Evolutionary conservation across 495 filamentous ascomycete species (phyloP).

Genomic region (Xylaria telfairii): DNA sequence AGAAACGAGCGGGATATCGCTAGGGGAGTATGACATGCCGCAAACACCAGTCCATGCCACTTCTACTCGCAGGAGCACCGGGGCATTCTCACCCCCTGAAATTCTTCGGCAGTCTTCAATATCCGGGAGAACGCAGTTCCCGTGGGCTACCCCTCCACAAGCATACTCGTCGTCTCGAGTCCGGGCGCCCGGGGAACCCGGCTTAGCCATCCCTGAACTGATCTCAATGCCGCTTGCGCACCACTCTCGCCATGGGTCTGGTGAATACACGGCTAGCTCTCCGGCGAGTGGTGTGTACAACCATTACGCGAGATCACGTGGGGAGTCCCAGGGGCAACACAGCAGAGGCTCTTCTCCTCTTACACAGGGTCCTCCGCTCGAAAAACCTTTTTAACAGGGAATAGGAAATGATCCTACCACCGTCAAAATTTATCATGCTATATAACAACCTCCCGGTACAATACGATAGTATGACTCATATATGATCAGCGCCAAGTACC

Average conservation of each 20-base stretch:
- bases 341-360: conserved; percentile 13
- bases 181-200: background rate
- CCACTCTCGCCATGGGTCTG: background rate
- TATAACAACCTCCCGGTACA: background rate
- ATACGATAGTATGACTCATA: background rate
- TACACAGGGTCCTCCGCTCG: background rate
- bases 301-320: conserved; percentile 6
- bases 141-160: background rate
- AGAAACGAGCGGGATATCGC: background rate
- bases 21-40: conserved; percentile 1
- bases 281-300: background rate
- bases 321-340: conserved; percentile 9
- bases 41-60: background rate
- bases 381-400: background rate
- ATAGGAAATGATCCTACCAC: background rate
- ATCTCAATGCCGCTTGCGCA: background rate
- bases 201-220: background rate
- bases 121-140: background rate
- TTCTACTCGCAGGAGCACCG: background rate
- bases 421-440: background rate
- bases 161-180: background rate
- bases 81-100: background rate
- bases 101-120: background rate
- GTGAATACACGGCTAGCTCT: background rate
- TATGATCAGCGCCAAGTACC: background rate